These are phyloP conservation scores for Trifolium fragiferum DNA, from an alignment of 306 rosid genomes.

Conservation along the genomic window DNA sequence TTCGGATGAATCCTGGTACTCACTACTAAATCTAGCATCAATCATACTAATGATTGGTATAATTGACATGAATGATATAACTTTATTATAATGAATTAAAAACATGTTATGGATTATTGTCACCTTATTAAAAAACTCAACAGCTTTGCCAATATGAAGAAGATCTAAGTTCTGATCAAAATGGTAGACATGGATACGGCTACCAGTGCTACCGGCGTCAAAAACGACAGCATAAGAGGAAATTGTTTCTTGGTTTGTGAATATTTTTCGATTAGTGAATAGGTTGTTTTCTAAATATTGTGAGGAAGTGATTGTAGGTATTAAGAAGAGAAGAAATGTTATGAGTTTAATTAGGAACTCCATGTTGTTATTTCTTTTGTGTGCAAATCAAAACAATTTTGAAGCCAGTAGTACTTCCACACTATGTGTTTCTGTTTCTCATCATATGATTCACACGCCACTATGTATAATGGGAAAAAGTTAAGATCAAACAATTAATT, in stretches of 20 bases:
- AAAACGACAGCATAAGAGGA: constrained; percentile 67
- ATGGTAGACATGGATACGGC: constrained; percentile 75
- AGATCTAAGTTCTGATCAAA: constrained; percentile 68
- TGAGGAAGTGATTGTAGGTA: constrained; percentile 50
- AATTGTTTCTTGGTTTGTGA: constrained; percentile 30
- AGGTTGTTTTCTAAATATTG: constrained; percentile 34
- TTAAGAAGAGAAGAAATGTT: constrained; percentile 49
- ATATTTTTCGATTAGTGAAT: constrained; percentile 52
- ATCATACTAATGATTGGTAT: too few relatives aligned
- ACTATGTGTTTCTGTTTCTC: not conserved
- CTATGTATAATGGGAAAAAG: not conserved
- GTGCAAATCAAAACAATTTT: not conserved
- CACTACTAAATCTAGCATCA: too few relatives aligned
- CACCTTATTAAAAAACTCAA: constrained; percentile 58
- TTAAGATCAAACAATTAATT: not conserved
- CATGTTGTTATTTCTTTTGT: not conserved
- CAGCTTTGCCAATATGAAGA: constrained; percentile 61
- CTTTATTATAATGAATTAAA: too few relatives aligned
- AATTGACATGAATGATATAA: not conserved
- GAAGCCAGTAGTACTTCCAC: not conserved
- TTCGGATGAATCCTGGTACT: too few relatives aligned
- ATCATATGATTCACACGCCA: not conserved
- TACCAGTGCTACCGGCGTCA: constrained; percentile 92
- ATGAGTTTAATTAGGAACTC: constrained; percentile 1
- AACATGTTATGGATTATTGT: constrained; percentile 9